Base-by-base conservation (phyloP, 345 rosid species). In the Stellera chamaejasme region DNA sequence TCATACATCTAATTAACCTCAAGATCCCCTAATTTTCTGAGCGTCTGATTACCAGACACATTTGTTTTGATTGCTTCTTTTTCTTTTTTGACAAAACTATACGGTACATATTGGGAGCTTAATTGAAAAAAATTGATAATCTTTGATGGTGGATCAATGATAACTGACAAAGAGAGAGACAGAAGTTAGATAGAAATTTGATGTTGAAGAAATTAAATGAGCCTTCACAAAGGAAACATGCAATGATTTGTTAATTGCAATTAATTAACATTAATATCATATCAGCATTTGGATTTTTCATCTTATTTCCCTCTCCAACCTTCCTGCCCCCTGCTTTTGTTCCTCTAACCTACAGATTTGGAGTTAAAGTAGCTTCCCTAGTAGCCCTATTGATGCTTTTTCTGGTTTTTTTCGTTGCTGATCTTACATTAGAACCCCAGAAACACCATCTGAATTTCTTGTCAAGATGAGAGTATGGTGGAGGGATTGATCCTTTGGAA, bases 151-250 rank as follows among this genome's bases (percentile, higher is more conserved):
- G 69, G 67, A 45, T 65, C 55, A 62, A 66, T 48, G 51, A 74
- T 13, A 69, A 62, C 72, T 64, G 90, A 80, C 90, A 83, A 67
- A 62, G 14, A 63, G 80, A 69, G 76, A 68, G 79, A 74, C 86
- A 32, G 69, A 62, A 60, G 69, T 53, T 55, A 46, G 63, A 58
- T 60, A 60, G 65, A 65, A 75, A 45, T 48, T 58, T 60, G 64
- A 42, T 72, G 59, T 58, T 62, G 69, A 60, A 45, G 62, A 58
- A 23, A 58, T 10, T 23, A 45, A 42, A 56, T 41, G 27, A 45
- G 46, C 67, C 69, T 60, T 51, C 69, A 56, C 71, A 55, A 72
- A 69, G 68, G 50, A 48, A 61, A 65, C 45, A 44, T 6, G 10
- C 10, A 45, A 50, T 9, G 48, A 48, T 8, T 59, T 59, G 53